A percentile compares a stretch with the other conserved stretches of the same genome.
Conservation (phyloP, 106 monocot genomes). For the Gastrodia elata region DNA sequence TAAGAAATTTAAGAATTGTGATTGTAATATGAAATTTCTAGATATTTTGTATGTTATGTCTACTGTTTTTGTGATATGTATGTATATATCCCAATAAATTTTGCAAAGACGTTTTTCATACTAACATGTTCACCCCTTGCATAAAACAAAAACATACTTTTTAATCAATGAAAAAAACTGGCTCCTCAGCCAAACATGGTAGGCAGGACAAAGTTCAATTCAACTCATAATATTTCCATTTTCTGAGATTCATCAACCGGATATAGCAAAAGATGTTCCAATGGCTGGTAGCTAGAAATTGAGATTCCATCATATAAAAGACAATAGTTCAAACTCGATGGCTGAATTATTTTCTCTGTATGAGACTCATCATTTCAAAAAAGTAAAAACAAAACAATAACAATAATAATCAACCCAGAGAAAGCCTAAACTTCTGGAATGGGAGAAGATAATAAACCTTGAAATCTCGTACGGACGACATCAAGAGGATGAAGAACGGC, state of each 20-base stretch:
- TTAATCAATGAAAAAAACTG: not conserved
- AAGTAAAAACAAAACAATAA: no score
- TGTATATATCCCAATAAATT: no score
- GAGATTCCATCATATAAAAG: no score
- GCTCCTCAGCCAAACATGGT: not conserved
- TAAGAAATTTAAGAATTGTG: no score
- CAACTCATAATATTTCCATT: not conserved
- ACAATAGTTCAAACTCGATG: no score
- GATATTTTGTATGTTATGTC: no score
- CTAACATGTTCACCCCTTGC: not conserved
- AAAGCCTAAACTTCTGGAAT: not conserved
- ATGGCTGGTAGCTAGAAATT: no score
- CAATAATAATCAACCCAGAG: not conserved
- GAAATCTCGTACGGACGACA: conserved; percentile 84
- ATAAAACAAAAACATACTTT: not conserved
- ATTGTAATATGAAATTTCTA: no score
- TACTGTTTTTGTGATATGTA: no score
- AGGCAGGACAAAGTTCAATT: not conserved
- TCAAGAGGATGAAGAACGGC: conserved; percentile 78
- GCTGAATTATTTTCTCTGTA: no score
- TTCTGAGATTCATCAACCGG: not conserved
- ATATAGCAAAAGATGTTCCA: no score
- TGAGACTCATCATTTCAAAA: no score
- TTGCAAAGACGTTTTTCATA: not conserved
- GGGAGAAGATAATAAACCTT: conserved; percentile 30